These are phyloP conservation scores for Colletotrichum tanaceti DNA, from an alignment of 2,329 filamentous ascomycete species.

Conservation along the genomic window DNA sequence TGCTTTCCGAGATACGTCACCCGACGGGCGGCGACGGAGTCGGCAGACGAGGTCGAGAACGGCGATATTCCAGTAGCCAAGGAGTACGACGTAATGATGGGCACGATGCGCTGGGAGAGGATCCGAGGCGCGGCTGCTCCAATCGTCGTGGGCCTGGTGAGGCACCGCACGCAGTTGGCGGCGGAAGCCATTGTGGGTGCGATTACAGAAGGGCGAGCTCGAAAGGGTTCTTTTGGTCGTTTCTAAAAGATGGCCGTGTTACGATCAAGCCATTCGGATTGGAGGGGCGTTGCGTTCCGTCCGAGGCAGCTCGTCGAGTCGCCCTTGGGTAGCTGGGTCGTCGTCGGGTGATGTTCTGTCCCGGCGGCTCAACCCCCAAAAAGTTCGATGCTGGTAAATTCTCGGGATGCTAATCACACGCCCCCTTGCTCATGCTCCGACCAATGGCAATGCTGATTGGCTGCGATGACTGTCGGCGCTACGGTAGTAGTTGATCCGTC, in stretches of 20 bases:
- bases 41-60: conserved; percentile 55
- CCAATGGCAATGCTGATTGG: conserved; percentile 37
- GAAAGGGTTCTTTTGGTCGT: conserved; percentile 40
- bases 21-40: conserved; percentile 44
- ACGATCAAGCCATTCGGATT: conserved; percentile 29
- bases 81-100: conserved; percentile 45
- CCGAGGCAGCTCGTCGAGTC: conserved; percentile 36
- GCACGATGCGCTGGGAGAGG: conserved; percentile 50
- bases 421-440: background rate
- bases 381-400: conserved; percentile 39
- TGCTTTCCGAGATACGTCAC: conserved; percentile 37
- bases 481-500: conserved; percentile 40
- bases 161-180: conserved; percentile 56
- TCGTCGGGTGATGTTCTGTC: conserved; percentile 39
- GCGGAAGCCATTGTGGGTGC: conserved; percentile 52
- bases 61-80: conserved; percentile 48
- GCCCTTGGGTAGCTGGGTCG: conserved; percentile 29
- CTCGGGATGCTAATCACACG: conserved; percentile 33
- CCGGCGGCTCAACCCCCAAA: conserved; percentile 29
- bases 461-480: conserved; percentile 11
- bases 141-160: conserved; percentile 50
- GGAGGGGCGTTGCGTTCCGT: conserved; percentile 16
- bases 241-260: background rate
- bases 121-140: conserved; percentile 41
- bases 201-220: conserved; percentile 17